A percentile compares a stretch with the other conserved stretches of the same genome.
phyloP scores from a whole-genome alignment of 768 basidiomycete genomes.

The Leccinum pellstonianum region DNA sequence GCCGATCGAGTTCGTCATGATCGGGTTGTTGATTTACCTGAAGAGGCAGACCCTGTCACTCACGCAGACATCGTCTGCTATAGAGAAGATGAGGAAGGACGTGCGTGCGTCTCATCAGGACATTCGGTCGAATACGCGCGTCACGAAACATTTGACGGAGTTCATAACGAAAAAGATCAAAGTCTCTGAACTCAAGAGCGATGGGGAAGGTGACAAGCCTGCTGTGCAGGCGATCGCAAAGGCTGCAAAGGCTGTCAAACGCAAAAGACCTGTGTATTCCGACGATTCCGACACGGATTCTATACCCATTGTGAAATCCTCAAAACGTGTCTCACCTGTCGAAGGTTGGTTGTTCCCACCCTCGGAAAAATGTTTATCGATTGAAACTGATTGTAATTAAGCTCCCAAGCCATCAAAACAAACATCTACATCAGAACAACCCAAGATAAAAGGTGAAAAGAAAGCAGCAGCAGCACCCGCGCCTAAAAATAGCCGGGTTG shows the following conservation, averaged over 20 bases:
- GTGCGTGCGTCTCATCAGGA: slow-evolving; percentile 40
- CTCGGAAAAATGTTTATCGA: neutral
- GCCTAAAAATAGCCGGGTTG: neutral
- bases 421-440: neutral
- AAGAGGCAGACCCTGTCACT: slow-evolving; percentile 35
- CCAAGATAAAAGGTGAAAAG: slow-evolving; percentile 10
- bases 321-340: slow-evolving; percentile 5
- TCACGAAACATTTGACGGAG: slow-evolving; percentile 34
- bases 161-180: slow-evolving; percentile 34
- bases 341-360: slow-evolving; percentile 17
- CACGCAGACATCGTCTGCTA: slow-evolving; percentile 43
- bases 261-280: slow-evolving; percentile 25
- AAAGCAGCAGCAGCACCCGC: neutral
- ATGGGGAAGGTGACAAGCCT: slow-evolving; percentile 33
- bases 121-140: slow-evolving; percentile 39
- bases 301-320: slow-evolving; percentile 15
- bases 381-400: slow-evolving; percentile 10
- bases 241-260: slow-evolving; percentile 19
- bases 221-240: slow-evolving; percentile 19
- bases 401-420: slow-evolving; percentile 15
- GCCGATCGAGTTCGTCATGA: slow-evolving; percentile 47
- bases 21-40: slow-evolving; percentile 40
- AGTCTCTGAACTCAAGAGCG: slow-evolving; percentile 32
- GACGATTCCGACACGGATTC: slow-evolving; percentile 26
- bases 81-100: slow-evolving; percentile 39